Evolutionary conservation across 2,329 filamentous ascomycete genomes (phyloP), one percentile per base, ranked within the genome.

Genomic region (Xylaria sp.): DNA sequence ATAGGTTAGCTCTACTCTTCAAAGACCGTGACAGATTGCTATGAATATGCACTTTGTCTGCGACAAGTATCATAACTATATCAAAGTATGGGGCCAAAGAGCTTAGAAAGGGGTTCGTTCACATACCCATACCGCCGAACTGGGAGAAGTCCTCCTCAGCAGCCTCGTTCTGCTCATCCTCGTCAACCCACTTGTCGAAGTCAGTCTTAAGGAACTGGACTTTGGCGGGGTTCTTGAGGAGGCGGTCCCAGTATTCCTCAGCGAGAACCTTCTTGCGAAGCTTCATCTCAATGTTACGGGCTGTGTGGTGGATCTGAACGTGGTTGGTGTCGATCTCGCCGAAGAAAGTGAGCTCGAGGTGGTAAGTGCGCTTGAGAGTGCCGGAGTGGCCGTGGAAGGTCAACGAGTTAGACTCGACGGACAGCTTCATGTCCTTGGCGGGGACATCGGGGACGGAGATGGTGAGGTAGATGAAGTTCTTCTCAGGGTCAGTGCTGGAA

Each of bases 171-270:
- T 99, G 94, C 84, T 99, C 94, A 74, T 99, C 92, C 85, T 97
- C 91, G 69, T 97, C 92, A 71, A 96, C 90, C 92, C 92, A 97
- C 89, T 96, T 97, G 81, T 97, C 92, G 71, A 99, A 99, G 80
- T 99, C 89, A 66, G 94, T 97, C 88, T 96, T 96, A 72, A 99
- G 79, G 85, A 92, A 99, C 80, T 97, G 94, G 58, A 90, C 79
- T 82, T 91, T 96, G 83, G 91, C 88, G 68, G 80, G 76, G 62
- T 93, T 90, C 87, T 97, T 97, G 74, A 97, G 83, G 71, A 99
- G 83, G 66, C 94, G 87, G 65, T 92, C 92, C 94, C 94, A 99
- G 85, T 88, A 97, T 78, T 94, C 91, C 72, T 91, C 86, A 78
- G 92, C 90, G 66, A 94, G 83, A 73, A 96, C 92, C 87, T 97